Base-by-base conservation (phyloP, 805 yeast genomes). In the Isabelozyma rhagii region DNA sequence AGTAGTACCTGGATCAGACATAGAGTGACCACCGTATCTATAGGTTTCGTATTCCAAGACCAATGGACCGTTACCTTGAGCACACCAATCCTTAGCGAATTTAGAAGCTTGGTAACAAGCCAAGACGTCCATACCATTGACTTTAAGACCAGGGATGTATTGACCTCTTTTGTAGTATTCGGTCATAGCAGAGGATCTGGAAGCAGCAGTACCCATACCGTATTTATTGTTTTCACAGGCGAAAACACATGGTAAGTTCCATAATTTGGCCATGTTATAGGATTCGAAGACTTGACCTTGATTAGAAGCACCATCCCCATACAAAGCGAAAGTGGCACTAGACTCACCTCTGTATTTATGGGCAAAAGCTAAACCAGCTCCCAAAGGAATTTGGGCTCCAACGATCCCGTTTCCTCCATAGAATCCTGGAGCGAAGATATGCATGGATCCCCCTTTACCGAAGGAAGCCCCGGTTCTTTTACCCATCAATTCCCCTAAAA, bases 371-470 rank as follows among this genome's bases (percentile, higher is more conserved):
- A 94, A 80, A 63, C 99, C 99, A 49, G 97, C 90, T 69, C 99
- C 99, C 62, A 94, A 81, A 56, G 99, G 97, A 50, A 94, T 97
- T 78, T 94, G 99, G 47, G 98, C 99, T 70, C 99, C 99, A 49
- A 94, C 99, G 71, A 94, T 94, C 80, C 99, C 99, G 77, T 94
- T 94, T 76, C 99, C 99, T 71, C 99, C 99, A 74, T 87, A 94
- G 81, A 94, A 94, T 54, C 96, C 96, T 44, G 86, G 85, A 45
- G 96, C 89, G 71, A 85, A 94, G 92, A 94, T 89, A 79, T 94
- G 99, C 99, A 94, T 94, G 57, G 99, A 94, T 63, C 99, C 99
- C 79, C 99, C 99, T 77, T 94, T 94, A 78, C 99, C 99, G 75
- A 77, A 85, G 41, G 97, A 87, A 53, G 89, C 96, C 80, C 99